phyloP scores from a whole-genome alignment of 345 rosid species.

The Aquilaria sinensis region DNA sequence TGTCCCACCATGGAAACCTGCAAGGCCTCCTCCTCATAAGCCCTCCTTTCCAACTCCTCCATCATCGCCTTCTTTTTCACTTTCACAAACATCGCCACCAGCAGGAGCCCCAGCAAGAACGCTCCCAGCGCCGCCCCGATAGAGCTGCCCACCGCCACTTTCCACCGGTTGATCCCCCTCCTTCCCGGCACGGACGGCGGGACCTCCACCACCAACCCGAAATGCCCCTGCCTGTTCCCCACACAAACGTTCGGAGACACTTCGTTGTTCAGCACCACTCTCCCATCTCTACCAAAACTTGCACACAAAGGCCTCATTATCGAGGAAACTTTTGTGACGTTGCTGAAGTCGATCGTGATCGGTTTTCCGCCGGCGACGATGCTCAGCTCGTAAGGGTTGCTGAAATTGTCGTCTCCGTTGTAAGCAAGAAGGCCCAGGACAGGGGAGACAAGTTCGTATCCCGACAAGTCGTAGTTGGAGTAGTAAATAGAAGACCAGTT shows the following conservation, averaged over 20 bases:
- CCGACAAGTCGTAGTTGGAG: conserved; percentile 67
- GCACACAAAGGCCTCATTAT: conserved; percentile 54
- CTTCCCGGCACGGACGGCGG: conserved; percentile 13
- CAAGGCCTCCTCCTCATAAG: conserved; percentile 89
- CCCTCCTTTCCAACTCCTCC: conserved; percentile 83
- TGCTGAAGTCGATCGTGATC: conserved; percentile 58
- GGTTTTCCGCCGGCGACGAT: conserved; percentile 43
- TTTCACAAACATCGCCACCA: conserved; percentile 60
- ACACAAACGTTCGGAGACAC: conserved; percentile 51
- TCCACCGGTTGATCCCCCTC: conserved; percentile 63
- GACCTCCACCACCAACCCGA: conserved; percentile 52
- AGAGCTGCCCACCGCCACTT: conserved; percentile 68
- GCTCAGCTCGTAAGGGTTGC: conserved; percentile 52
- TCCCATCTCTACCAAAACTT: conserved; percentile 55
- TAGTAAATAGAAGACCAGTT: conserved; percentile 75
- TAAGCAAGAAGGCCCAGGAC: conserved; percentile 80
- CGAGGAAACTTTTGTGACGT: conserved; percentile 15
- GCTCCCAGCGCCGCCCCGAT: conserved; percentile 66
- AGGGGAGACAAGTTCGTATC: conserved; percentile 72
- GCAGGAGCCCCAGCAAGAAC: conserved; percentile 56
- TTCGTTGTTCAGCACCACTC: conserved; percentile 39
- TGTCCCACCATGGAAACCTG: conserved; percentile 94
- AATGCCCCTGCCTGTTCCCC: conserved; percentile 68
- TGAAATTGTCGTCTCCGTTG: conserved; percentile 33
- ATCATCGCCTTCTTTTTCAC: conserved; percentile 70